Base-by-base conservation (phyloP, 2,329 filamentous ascomycete species). In the Alternaria sp. region DNA sequence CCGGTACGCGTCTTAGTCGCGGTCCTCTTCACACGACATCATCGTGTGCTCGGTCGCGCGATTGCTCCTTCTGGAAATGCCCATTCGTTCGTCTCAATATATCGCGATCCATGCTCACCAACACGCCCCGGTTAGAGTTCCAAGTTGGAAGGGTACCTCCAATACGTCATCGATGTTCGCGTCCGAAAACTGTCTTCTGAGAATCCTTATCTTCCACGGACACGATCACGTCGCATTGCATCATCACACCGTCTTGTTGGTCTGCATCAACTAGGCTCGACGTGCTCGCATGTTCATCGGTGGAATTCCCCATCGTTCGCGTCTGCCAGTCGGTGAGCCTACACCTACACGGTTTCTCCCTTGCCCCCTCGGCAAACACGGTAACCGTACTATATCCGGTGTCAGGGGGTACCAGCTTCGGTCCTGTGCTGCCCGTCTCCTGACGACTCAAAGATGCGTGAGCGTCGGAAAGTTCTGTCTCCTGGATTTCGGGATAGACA, bases 201-300 rank as follows among this genome's bases (percentile, higher is more conserved):
- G 53, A 23, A 23, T 44, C 20, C 25, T 28, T 61, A 15, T 67
- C 58, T 41, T 71, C 70, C 7, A 72, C 64, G 23, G 64, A 58
- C 5, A 72, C 64, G 7, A 61, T 67, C 20, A 71, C 65, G 20
- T 71, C 70, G 6, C 66, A 54, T 25, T 67, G 64, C 43, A 68
- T 51, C 61, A 70, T 67, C 11, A 72, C 67, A 3, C 68, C 70
- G 21, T 60, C 66, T 58, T 53, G 44, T 4, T 65, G 55, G 26
- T 62, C 47, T 10, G 28, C 45, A 18, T 68, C 65, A 44, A 69
- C 66, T 6, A 72, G 47, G 44, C 70, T 71, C 6, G 70, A 71
- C 3, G 69, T 72, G 37, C 69, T 72, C 7, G 67, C 70, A n/a
- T 72, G 61, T 15, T 68, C 70, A 15, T 71, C 67, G 20, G 61